Evolutionary conservation across 1,284 basidiomycete species (phyloP).

Genomic region (Malassezia dermatis): DNA sequence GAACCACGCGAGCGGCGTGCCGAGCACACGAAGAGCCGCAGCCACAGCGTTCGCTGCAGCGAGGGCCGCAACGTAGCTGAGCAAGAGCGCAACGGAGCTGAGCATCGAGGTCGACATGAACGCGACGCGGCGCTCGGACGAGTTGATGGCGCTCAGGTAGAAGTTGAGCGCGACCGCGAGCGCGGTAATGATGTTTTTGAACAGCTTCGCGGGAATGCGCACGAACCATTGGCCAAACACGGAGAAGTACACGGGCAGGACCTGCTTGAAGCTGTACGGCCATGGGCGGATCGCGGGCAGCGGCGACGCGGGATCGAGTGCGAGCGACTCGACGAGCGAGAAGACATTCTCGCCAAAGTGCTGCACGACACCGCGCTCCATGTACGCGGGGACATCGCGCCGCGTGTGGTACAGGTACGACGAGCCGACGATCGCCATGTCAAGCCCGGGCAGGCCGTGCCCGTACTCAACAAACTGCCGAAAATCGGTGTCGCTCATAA

Average conservation of each 20-base stretch:
- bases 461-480: slow-evolving; percentile 85
- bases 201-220: slow-evolving; percentile 51
- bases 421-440: slow-evolving; percentile 90
- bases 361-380: slow-evolving; percentile 64
- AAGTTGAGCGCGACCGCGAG: slow-evolving; percentile 41
- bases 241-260: slow-evolving; percentile 60
- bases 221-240: slow-evolving; percentile 50
- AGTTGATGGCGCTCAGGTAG: slow-evolving; percentile 39
- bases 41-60: slow-evolving; percentile 65
- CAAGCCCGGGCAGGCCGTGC: slow-evolving; percentile 46
- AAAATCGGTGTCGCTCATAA: slow-evolving; percentile 55
- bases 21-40: slow-evolving; percentile 57
- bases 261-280: slow-evolving; percentile 40
- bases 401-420: slow-evolving; percentile 87
- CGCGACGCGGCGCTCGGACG: slow-evolving; percentile 40
- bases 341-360: slow-evolving; percentile 88
- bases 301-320: slow-evolving; percentile 36
- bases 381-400: slow-evolving; percentile 70
- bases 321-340: slow-evolving; percentile 67
- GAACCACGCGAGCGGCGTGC: slow-evolving; percentile 53
- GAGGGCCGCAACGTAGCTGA: slow-evolving; percentile 50
- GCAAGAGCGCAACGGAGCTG: slow-evolving; percentile 24
- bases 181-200: slow-evolving; percentile 39
- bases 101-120: slow-evolving; percentile 28
- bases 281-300: slow-evolving; percentile 23